Evolutionary conservation across 208 protist species (phyloP).

Genomic region (Crithidia brevicula): DNA sequence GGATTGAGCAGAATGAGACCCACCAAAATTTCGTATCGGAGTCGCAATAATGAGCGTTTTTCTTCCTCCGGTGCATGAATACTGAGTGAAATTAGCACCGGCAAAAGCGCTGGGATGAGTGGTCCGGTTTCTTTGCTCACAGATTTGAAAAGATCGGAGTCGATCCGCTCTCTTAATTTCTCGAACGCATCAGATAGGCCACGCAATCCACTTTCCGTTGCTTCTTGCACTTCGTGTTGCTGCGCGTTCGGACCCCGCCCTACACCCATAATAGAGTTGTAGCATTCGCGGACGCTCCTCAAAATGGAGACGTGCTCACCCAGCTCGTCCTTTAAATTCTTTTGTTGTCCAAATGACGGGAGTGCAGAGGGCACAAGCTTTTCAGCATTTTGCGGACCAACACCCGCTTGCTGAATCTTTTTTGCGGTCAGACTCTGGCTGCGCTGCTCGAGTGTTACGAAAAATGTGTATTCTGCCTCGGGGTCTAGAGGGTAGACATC

Average conservation of each 20-base stretch:
- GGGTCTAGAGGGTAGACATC: constrained; percentile 28
- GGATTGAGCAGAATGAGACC: constrained; percentile 60
- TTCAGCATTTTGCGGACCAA: neutral
- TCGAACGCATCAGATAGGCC: constrained; percentile 39
- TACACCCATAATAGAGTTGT: constrained; percentile 68
- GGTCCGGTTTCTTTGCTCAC: constrained; percentile 41
- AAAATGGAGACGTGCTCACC: constrained; percentile 48
- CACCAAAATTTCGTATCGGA: constrained; percentile 53
- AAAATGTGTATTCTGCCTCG: constrained; percentile 34
- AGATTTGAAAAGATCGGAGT: constrained; percentile 19
- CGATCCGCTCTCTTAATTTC: constrained; percentile 29
- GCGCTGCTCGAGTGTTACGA: neutral
- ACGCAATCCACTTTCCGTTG: constrained; percentile 51
- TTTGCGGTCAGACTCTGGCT: neutral
- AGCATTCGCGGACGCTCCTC: constrained; percentile 55
- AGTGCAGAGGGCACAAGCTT: constrained; percentile 8
- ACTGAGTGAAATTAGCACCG: constrained; percentile 48
- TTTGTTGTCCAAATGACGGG: constrained; percentile 45
- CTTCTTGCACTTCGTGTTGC: constrained; percentile 68
- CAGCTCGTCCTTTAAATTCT: constrained; percentile 42
- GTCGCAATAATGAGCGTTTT: constrained; percentile 39
- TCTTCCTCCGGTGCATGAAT: constrained; percentile 70
- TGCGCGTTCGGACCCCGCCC: constrained; percentile 63
- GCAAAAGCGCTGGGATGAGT: constrained; percentile 57
- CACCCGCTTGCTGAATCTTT: neutral